These are phyloP conservation scores for Termitomyces bulborhizus DNA, from an alignment of 768 basidiomycete genomes.

Conservation along the genomic window DNA sequence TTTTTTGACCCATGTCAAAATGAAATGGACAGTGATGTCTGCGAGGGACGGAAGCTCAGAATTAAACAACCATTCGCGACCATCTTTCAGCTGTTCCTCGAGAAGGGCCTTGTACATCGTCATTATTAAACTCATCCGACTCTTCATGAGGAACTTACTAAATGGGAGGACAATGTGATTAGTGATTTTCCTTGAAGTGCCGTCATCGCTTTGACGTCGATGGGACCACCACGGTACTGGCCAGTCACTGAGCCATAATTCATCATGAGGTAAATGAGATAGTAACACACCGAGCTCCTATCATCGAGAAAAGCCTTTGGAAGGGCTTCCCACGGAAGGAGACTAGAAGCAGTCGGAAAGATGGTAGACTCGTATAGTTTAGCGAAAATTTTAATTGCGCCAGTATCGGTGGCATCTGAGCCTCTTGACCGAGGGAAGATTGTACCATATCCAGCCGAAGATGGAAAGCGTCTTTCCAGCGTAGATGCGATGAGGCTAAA, in stretches of 20 bases:
- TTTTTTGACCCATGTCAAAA: constrained; percentile 35
- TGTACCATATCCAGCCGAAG: constrained; percentile 38
- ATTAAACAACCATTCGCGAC: constrained; percentile 52
- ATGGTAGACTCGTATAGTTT: constrained; percentile 41
- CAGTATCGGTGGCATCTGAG: constrained; percentile 34
- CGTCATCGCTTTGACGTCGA: constrained; percentile 24
- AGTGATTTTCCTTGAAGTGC: constrained; percentile 15
- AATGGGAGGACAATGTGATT: constrained; percentile 38
- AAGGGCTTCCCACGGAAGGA: constrained; percentile 44
- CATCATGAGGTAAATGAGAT: neutral
- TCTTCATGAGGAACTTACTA: constrained; percentile 27
- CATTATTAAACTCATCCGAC: neutral
- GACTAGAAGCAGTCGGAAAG: constrained; percentile 31
- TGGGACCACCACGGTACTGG: constrained; percentile 27
- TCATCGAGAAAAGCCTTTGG: constrained; percentile 43
- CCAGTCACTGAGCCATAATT: neutral
- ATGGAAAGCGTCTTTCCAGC: constrained; percentile 51
- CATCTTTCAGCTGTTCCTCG: constrained; percentile 43
- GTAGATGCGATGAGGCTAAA: constrained; percentile 39
- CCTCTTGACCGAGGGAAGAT: constrained; percentile 42
- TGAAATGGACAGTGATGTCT: constrained; percentile 47
- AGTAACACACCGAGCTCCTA: constrained; percentile 32
- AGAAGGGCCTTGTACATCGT: constrained; percentile 19
- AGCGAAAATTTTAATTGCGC: constrained; percentile 41
- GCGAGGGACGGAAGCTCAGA: constrained; percentile 45